Conservation (phyloP, 208 protist species). For the Vickermania spadyakhi region DNA sequence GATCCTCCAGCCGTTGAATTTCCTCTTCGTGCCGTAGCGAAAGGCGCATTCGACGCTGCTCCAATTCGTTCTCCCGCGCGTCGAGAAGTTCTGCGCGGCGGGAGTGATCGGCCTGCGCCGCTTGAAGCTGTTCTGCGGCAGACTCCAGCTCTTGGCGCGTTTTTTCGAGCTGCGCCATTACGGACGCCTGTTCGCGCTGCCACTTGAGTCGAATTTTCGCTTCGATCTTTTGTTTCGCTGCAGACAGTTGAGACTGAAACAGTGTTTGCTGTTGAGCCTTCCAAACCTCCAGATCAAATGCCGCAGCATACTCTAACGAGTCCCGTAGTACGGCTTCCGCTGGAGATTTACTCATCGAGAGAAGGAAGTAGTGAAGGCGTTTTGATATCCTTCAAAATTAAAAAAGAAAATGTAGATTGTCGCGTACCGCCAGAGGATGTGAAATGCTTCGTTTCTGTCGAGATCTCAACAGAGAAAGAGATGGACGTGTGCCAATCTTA, state of each 20-base stretch:
- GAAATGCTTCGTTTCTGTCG: no score
- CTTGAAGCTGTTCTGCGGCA: constrained; percentile 44
- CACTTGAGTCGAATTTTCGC: constrained; percentile 16
- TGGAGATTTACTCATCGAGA: no score
- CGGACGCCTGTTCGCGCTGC: constrained; percentile 3
- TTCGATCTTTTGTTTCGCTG: constrained; percentile 51
- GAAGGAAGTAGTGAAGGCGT: no score
- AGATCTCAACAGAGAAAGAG: no score
- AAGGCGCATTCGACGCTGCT: constrained; percentile 49
- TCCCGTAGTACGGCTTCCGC: background rate
- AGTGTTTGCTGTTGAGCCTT: constrained; percentile 81
- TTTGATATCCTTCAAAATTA: no score
- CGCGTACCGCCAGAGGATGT: no score
- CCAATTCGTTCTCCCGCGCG: constrained; percentile 64
- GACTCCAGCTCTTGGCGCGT: constrained; percentile 43
- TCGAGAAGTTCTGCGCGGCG: constrained; percentile 55
- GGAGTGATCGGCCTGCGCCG: constrained; percentile 33
- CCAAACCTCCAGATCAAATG: constrained; percentile 89
- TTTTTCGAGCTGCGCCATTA: constrained; percentile 18
- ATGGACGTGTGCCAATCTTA: no score
- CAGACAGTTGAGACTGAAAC: constrained; percentile 49
- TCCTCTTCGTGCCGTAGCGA: constrained; percentile 79
- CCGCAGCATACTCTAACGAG: constrained; percentile 73
- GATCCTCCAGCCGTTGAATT: constrained; percentile 42
- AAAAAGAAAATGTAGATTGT: no score